Conservation (phyloP, 768 basidiomycete species). For the Leccinum arenicola region DNA sequence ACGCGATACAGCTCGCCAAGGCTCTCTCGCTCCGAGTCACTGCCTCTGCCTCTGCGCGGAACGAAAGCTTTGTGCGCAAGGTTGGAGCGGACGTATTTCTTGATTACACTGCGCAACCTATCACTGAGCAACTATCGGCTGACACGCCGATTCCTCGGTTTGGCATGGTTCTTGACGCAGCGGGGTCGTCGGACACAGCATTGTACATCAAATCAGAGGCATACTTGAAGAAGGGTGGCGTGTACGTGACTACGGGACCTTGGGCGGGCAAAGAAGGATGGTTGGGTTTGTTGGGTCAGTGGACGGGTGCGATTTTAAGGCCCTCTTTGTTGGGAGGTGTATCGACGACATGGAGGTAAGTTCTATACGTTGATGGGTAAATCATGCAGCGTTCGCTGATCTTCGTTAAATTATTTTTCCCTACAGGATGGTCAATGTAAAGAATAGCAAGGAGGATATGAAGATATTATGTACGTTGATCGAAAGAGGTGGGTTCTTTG, state of each 20-base stretch:
- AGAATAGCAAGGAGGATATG: slow-evolving; percentile 35
- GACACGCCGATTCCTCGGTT: slow-evolving; percentile 50
- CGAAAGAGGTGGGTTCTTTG: slow-evolving; percentile 37
- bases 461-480: slow-evolving; percentile 37
- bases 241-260: slow-evolving; percentile 54
- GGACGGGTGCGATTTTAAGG: too few relatives aligned
- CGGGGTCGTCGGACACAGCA: slow-evolving; percentile 44
- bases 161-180: slow-evolving; percentile 59
- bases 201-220: slow-evolving; percentile 49
- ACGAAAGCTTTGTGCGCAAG: slow-evolving; percentile 52
- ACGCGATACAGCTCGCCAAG: slow-evolving; percentile 74
- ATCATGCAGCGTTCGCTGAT: not conserved
- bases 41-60: slow-evolving; percentile 58
- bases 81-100: slow-evolving; percentile 71
- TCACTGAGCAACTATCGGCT: slow-evolving; percentile 44
- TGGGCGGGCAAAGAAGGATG: slow-evolving; percentile 17
- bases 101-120: slow-evolving; percentile 55
- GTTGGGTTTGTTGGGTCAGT: too few relatives aligned
- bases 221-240: slow-evolving; percentile 51
- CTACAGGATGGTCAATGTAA: slow-evolving; percentile 27
- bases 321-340: too few relatives aligned
- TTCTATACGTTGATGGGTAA: too few relatives aligned
- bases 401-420: not conserved
- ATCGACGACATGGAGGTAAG: too few relatives aligned
- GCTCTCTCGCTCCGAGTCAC: slow-evolving; percentile 55